Base-by-base conservation (phyloP, 1,284 basidiomycete genomes). In the Cutaneotrichosporon mucoides region DNA sequence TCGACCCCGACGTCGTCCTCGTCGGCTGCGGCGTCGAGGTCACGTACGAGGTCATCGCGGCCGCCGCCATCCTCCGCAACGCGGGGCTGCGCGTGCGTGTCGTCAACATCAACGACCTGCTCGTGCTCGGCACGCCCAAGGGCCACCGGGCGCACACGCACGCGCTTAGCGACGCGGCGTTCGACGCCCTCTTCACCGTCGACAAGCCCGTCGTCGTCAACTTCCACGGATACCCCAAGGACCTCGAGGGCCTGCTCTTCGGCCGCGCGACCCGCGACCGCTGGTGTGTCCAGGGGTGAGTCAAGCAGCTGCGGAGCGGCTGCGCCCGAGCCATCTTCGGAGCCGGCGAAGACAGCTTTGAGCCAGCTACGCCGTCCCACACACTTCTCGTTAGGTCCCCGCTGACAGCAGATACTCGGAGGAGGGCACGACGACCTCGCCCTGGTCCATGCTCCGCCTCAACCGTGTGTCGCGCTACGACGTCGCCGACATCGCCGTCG, bases 191-290 rank as follows among this genome's bases (percentile, higher is more conserved):
- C 34, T 90, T 92, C 79, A 90, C 89, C 5, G 68, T 73, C 13
- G 84, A 90, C 71, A 84, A 81, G 67, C 84, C 84, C 0, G 79
- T 92, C 47, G 83, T 89, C 69, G 83, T 92, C 79, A 91, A 90
- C 79, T 92, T 89, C 79, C 92, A 93, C 74, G 88, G 90, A 2
- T 74, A 69, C 64, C 73, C 73, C 49, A 73, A 73, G 64, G 73
- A 76, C 54, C 63, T 78, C 40, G 65, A 65, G 12, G 72, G 72
- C 37, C 69, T 80, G 37, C 66, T 79, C 34, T 80, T 79, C 65
- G 64, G 67, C 53, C 68, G 79, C 51, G 67, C 68, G 35, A 66
- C 70, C 33, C 71, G 76, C 40, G 75, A 79, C 57, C 76, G 75
- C 7, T 55, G 43, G 53, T 69, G 77, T 41, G 67, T 51, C 15